phyloP scores from a whole-genome alignment of 2,329 filamentous ascomycete species.

The Bimuria novae-zelandiae region DNA sequence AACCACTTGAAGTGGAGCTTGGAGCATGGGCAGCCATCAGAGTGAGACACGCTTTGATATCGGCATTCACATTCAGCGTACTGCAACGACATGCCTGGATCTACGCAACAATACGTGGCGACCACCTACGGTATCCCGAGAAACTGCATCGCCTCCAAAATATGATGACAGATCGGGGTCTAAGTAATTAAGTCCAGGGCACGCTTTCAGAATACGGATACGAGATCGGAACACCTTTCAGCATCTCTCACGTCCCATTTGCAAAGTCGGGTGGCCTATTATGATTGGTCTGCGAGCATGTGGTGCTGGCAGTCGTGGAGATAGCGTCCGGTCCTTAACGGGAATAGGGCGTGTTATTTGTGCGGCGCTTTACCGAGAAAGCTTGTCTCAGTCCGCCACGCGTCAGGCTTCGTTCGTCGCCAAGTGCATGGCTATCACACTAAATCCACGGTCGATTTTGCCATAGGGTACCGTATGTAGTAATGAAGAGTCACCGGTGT shows the following conservation, averaged over 20 bases:
- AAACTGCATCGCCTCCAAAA: too few species aligned
- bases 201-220: too few species aligned
- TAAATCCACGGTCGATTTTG: not conserved
- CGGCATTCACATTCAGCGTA: not conserved
- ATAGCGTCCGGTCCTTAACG: not conserved
- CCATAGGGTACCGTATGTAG: not conserved
- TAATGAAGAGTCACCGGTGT: not conserved
- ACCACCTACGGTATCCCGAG: too few species aligned
- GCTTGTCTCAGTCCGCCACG: not conserved
- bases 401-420: not conserved
- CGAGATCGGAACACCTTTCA: too few species aligned
- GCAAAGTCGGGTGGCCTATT: too few species aligned
- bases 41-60: not conserved
- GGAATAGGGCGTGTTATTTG: not conserved
- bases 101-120: too few species aligned
- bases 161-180: too few species aligned
- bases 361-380: not conserved
- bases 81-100: too few species aligned
- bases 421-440: constrained; percentile 4
- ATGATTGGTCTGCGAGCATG: not conserved
- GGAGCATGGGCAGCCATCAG: constrained; percentile 8
- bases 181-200: too few species aligned
- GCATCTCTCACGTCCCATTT: not conserved
- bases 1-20: constrained; percentile 31
- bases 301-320: not conserved